Evolutionary conservation across 176 grass and related monocot species (phyloP), one percentile per base, ranked within the genome.

Genomic region (Carex kokanica): DNA sequence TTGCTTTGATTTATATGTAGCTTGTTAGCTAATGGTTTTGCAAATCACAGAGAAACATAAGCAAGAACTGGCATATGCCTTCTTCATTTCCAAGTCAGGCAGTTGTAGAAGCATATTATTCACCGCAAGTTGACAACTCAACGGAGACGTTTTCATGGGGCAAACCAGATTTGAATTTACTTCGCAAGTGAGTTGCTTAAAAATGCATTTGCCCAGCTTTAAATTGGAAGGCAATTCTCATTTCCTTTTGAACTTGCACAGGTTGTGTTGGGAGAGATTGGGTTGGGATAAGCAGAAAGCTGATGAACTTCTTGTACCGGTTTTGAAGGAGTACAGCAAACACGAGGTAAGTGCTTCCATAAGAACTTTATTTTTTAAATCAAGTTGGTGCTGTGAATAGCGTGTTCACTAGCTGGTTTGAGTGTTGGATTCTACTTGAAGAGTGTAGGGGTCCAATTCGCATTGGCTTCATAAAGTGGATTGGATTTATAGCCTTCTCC

Each of bases 31-130:
- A 83, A 66, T 83, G 31, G 60, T 84, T 36, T 88, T 78, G 78
- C 71, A 34, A 83, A 84, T 88, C 70, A 64, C 90, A 98, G 92
- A 93, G 95, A 88, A 95, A 98, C 54, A 84, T 95, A 51, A 98
- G 95, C 90, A 98, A 98, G 86, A 98, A 98, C 70, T 98, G 95
- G 95, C 91, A 95, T 83, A 87, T 98, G 56, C 84, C 95, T 84
- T 78, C 92, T 67, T 88, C 84, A 64, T 98, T 95, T 91, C 95
- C 95, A 70, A 93, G 92, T 90, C 88, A 93, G 13, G 60, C 84
- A 79, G 95, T 98, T 64, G 83, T 88, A 73, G 91, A 32, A 78
- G 95, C 88, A 85, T 98, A 98, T 56, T 88, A 74, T 83, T 89
- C 84, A 52, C 95, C 95, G 43, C 89, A 98, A 87, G 82, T 98